A percentile compares a stretch with the other conserved stretches of the same genome.
These are phyloP conservation scores for Tremella mesenterica DNA, from an alignment of 768 basidiomycete species.

Conservation along the genomic window DNA sequence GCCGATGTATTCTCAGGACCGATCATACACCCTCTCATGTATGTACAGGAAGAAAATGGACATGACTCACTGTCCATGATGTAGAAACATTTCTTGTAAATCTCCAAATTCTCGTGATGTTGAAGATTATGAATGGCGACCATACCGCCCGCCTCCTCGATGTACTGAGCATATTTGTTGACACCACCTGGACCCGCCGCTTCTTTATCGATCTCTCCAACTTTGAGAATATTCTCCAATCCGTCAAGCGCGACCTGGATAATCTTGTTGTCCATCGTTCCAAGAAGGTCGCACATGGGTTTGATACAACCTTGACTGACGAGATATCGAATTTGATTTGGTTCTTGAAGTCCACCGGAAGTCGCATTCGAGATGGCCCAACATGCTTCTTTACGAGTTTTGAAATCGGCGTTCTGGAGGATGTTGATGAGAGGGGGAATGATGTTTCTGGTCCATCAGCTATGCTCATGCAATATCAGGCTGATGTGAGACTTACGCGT, in stretches of 20 bases:
- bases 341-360: constrained; percentile 92
- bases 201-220: constrained; percentile 89
- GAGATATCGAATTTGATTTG: constrained; percentile 92
- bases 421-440: constrained; percentile 98
- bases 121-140: constrained; percentile 97
- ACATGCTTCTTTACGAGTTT: constrained; percentile 98
- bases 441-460: constrained; percentile 49
- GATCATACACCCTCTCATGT: neutral
- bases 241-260: constrained; percentile 94
- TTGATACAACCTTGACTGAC: constrained; percentile 98
- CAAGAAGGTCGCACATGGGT: constrained; percentile 89
- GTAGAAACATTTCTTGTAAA: constrained; percentile 99
- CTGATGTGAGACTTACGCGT: constrained; percentile 61
- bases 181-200: constrained; percentile 68
- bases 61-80: constrained; percentile 49
- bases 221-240: constrained; percentile 93
- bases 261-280: constrained; percentile 99
- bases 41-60: constrained; percentile 5
- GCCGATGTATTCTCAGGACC: neutral
- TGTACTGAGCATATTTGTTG: constrained; percentile 87
- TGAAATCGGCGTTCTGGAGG: constrained; percentile 94
- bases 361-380: constrained; percentile 99
- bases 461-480: neutral
- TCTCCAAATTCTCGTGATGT: constrained; percentile 98
- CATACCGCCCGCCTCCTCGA: constrained; percentile 99